These are phyloP conservation scores for Stephanodiscus triporus DNA, from an alignment of 108 stramenopile genomes.

Conservation along the genomic window DNA sequence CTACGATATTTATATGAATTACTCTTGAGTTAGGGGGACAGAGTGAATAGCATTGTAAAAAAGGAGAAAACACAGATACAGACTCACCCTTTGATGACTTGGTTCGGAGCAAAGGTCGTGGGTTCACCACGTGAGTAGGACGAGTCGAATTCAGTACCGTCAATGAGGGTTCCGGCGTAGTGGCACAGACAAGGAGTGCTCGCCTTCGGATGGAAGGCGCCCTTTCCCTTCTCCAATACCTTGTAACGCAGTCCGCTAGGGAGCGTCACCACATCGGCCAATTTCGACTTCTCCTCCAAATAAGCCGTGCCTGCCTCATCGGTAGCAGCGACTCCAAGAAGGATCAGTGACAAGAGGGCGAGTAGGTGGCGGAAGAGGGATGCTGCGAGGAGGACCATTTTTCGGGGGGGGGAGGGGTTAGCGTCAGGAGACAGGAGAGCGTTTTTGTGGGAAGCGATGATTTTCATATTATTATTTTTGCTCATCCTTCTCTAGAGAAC, in stretches of 20 bases:
- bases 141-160: conserved; percentile 90
- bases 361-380: conserved; percentile 18
- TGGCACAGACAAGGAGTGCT: conserved; percentile 83
- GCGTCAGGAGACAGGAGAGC: too few species aligned
- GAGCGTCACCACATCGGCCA: conserved; percentile 74
- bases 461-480: too few species aligned
- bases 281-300: conserved; percentile 73
- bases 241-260: conserved; percentile 89
- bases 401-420: too few species aligned
- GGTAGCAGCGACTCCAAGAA: conserved; percentile 51
- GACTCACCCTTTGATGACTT: conserved; percentile 87
- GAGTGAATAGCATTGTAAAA: neutral
- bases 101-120: conserved; percentile 89
- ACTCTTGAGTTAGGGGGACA: neutral
- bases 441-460: too few species aligned
- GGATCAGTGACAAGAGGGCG: conserved; percentile 7
- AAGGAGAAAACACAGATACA: conserved; percentile 9
- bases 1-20: conserved; percentile 34
- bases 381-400: neutral
- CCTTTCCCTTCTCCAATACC: conserved; percentile 68
- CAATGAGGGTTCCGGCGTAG: conserved; percentile 88
- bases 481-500: too few species aligned
- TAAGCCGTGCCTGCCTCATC: conserved; percentile 76
- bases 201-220: conserved; percentile 66
- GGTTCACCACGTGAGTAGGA: conserved; percentile 86